These are phyloP conservation scores for Neophaeococcomyces mojaviensis DNA, from an alignment of 2,329 filamentous ascomycete species.

Conservation along the genomic window DNA sequence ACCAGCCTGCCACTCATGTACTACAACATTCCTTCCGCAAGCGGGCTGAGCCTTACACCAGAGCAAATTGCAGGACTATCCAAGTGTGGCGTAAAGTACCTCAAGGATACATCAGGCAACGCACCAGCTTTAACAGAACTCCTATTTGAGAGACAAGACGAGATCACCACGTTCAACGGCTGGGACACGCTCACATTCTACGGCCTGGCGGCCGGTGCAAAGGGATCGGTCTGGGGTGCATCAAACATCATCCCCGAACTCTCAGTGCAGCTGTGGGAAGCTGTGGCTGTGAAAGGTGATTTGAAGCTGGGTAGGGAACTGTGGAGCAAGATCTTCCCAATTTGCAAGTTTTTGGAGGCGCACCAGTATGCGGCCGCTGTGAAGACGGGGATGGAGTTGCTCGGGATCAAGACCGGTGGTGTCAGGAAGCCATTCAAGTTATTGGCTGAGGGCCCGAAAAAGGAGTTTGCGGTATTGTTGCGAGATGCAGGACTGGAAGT, in stretches of 20 bases:
- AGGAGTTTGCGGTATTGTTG: conserved; percentile 32
- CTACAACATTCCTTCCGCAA: conserved; percentile 46
- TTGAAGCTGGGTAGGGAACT: conserved; percentile 38
- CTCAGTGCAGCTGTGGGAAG: conserved; percentile 42
- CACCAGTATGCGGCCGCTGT: conserved; percentile 42
- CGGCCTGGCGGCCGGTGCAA: conserved; percentile 43
- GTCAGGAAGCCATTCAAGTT: conserved; percentile 44
- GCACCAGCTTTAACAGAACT: conserved; percentile 44
- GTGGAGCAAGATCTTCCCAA: conserved; percentile 44
- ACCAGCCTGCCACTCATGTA: conserved; percentile 41
- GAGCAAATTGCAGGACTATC: conserved; percentile 38
- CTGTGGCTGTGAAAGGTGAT: conserved; percentile 38
- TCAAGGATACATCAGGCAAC: conserved; percentile 49
- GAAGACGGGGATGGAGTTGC: conserved; percentile 45
- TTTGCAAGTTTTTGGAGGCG: conserved; percentile 45
- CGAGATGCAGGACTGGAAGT: conserved; percentile 34
- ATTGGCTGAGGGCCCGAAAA: conserved; percentile 26
- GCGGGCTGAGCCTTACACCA: conserved; percentile 36
- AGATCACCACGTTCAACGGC: conserved; percentile 45
- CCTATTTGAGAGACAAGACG: conserved; percentile 35
- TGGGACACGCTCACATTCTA: conserved; percentile 51
- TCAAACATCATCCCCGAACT: conserved; percentile 46
- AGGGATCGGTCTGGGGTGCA: conserved; percentile 45
- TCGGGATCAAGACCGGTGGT: conserved; percentile 37
- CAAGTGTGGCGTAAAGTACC: conserved; percentile 42